Base-by-base conservation (phyloP, 2,329 filamentous ascomycete species). In the Acrocalymma vagum region DNA sequence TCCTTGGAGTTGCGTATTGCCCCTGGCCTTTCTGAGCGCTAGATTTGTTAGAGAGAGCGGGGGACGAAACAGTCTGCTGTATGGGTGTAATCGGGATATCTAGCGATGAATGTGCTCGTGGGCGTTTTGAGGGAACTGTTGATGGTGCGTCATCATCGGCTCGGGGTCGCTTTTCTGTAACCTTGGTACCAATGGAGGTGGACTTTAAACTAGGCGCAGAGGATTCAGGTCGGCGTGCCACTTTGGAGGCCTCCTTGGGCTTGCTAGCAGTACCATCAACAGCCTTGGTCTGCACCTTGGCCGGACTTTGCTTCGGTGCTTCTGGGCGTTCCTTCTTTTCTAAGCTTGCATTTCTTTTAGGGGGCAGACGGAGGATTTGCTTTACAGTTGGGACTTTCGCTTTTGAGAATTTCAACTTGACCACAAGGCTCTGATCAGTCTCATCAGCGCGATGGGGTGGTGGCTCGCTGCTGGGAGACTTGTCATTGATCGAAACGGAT, bases 351-450 rank as follows among this genome's bases (percentile, higher is more conserved):
- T 38, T 38, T 29, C 53, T 36, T 38, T 61, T 69, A 1, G 66
- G 54, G 5, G 66, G 65, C 7, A 71, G 48, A 9, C 55, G 57
- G 29, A 72, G 55, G 9, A 67, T 42, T 17, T 61, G 50, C 20
- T 76, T 72, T 21, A 81, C 71, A n/a, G 73, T 72, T 38, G 72
- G 73, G 27, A 67, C 65, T 53, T 77, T 76, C 26, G 71, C 60
- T 53, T 75, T 79, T 11, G 77, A 75, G 53, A 80, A 81, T 44
- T 73, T 79, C 26, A 82, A 58, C 47, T 70, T 78, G 17, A 80
- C 73, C 29, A 80, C 63, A 23, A 77, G 65, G 16, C 44, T 59
- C 3, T 51, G 25, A 7, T 51, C 43, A 11, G 38, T 20, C 23
- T 52, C 41, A 14, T 58, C 48, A 15, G 24, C 41, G 8, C 37